Evolutionary conservation across 1,284 basidiomycete species (phyloP).

Genomic region (Microbotryum intermedium): DNA sequence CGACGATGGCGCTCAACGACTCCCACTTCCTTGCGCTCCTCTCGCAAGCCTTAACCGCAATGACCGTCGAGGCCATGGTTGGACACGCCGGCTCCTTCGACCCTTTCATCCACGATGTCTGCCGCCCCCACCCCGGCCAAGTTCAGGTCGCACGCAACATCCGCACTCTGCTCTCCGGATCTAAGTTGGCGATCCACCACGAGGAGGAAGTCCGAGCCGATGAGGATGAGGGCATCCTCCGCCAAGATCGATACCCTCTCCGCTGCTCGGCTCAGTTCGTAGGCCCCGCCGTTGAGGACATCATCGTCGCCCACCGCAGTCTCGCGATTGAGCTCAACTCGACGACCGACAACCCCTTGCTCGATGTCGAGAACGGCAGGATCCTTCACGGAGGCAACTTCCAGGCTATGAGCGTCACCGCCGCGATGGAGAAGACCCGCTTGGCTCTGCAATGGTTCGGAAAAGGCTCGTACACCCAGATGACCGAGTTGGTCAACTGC

Average conservation of each 20-base stretch:
- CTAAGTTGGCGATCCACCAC: conserved; percentile 55
- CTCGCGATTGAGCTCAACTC: conserved; percentile 74
- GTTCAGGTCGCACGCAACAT: conserved; percentile 63
- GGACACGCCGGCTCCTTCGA: conserved; percentile 65
- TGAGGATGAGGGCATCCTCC: conserved; percentile 58
- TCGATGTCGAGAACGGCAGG: conserved; percentile 57
- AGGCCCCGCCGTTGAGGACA: conserved; percentile 75
- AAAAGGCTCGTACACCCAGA: conserved; percentile 72
- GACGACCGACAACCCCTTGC: conserved; percentile 71
- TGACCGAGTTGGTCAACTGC: conserved; percentile 72
- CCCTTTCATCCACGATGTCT: conserved; percentile 67
- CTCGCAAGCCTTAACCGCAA: conserved; percentile 67
- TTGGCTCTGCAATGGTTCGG: conserved; percentile 72
- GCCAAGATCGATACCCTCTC: conserved; percentile 71
- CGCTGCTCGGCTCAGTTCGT: conserved; percentile 65
- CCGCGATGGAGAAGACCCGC: conserved; percentile 79
- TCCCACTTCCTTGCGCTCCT: conserved; percentile 62
- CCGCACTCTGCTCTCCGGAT: conserved; percentile 54
- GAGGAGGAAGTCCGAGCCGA: conserved; percentile 57
- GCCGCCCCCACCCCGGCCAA: conserved; percentile 80
- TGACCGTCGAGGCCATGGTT: conserved; percentile 65
- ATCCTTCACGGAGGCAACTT: conserved; percentile 80
- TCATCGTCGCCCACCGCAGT: conserved; percentile 55
- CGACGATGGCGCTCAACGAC: conserved; percentile 53
- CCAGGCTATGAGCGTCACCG: conserved; percentile 62